Percentiles rank a stretch among this genome's conserved stretches.
These are phyloP conservation scores for Colletotrichum noveboracense DNA, from an alignment of 2,329 filamentous ascomycete species.

Conservation along the genomic window DNA sequence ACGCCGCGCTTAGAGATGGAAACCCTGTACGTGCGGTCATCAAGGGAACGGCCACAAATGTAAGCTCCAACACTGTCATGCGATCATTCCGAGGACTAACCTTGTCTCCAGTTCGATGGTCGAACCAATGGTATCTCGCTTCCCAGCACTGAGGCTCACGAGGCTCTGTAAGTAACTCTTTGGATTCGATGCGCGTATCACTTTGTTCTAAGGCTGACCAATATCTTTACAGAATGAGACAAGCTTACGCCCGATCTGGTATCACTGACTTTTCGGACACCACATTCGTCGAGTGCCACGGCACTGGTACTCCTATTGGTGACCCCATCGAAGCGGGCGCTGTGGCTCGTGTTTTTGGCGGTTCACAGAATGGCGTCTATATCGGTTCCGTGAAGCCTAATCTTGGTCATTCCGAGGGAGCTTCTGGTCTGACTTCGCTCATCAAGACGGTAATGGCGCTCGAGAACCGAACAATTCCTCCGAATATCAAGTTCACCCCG, in stretches of 20 bases:
- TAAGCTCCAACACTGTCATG: not conserved
- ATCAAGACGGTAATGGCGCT: constrained; percentile 35
- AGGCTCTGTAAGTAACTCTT: constrained; percentile 28
- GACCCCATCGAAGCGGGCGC: constrained; percentile 49
- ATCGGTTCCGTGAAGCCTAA: constrained; percentile 39
- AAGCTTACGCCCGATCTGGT: not conserved
- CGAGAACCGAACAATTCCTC: not conserved
- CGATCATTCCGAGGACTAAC: not conserved
- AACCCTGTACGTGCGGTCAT: constrained; percentile 39
- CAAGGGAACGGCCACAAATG: constrained; percentile 29
- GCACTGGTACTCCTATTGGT: constrained; percentile 42
- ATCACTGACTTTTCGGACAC: not conserved
- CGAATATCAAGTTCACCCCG: constrained; percentile 15
- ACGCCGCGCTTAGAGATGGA: constrained; percentile 42
- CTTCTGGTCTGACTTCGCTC: constrained; percentile 31
- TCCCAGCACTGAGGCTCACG: constrained; percentile 42
- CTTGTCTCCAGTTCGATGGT: constrained; percentile 32
- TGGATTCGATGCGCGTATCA: not conserved
- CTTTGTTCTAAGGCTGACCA: not conserved
- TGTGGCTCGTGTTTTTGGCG: constrained; percentile 32
- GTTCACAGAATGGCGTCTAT: constrained; percentile 18
- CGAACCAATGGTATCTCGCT: constrained; percentile 37
- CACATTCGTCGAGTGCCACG: constrained; percentile 16
- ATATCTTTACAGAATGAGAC: not conserved
- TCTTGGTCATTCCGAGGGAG: constrained; percentile 40